These are phyloP conservation scores for Pelargonium australe DNA, from an alignment of 441 rosid genomes.

Conservation along the genomic window DNA sequence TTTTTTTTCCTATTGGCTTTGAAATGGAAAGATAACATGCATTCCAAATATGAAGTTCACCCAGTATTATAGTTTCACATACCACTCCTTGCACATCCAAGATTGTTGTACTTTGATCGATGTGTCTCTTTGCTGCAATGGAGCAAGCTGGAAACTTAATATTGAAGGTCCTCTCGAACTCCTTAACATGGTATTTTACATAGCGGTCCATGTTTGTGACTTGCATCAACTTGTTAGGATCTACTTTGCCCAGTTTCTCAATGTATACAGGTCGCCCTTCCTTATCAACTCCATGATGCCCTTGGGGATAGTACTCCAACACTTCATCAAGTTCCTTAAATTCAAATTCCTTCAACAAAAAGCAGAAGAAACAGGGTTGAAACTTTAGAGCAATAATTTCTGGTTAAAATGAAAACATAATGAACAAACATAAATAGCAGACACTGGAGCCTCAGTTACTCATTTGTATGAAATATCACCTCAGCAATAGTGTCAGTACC, in stretches of 20 bases:
- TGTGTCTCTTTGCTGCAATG: constrained; percentile 63
- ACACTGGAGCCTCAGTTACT: background rate
- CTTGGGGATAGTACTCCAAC: constrained; percentile 67
- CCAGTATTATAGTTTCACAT: constrained; percentile 22
- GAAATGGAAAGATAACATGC: background rate
- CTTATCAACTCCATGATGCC: constrained; percentile 83
- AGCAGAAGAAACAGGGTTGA: constrained; percentile 11
- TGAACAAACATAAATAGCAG: background rate
- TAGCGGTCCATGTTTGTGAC: constrained; percentile 80
- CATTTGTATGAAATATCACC: constrained; percentile 31
- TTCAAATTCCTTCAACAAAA: constrained; percentile 50
- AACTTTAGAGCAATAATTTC: background rate
- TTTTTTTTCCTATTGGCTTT: no score
- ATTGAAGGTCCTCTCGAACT: constrained; percentile 70
- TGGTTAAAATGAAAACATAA: background rate
- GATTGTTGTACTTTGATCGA: constrained; percentile 90
- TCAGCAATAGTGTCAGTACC: constrained; percentile 61
- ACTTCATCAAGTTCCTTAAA: constrained; percentile 59
- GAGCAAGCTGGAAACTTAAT: constrained; percentile 78
- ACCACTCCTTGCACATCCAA: constrained; percentile 97
- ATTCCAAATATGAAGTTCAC: background rate
- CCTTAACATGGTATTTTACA: constrained; percentile 71
- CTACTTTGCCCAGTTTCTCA: constrained; percentile 74
- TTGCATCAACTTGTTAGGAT: constrained; percentile 73
- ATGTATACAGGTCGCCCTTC: constrained; percentile 81